Evolutionary conservation across 331 rosid genomes (phyloP), one percentile per base, ranked within the genome.

Genomic region (Ulmus americana): DNA sequence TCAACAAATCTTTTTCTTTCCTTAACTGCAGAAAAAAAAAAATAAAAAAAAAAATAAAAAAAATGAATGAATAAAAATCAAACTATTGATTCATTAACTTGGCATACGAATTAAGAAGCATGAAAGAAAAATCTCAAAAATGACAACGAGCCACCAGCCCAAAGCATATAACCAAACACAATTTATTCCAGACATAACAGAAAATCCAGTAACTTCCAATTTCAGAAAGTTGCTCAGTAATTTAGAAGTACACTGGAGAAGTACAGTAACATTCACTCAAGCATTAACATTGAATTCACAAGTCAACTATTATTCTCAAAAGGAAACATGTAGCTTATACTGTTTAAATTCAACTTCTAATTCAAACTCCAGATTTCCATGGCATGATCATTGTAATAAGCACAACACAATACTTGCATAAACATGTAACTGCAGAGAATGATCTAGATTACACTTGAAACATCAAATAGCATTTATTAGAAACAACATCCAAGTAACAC

Each of bases 1-100:
- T 73, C 70, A 85, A 70, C 74, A 75, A 60, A 48, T 84, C 84
- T 66, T 74, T 85, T 76, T 80, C 88, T 72, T 77, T 83, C 68
- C 80, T 80, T 69, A 84, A 80, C 95, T 90, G 95, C 85, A 77
- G 67, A 67, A 56, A 28, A 28, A 28, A 2, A 28, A 28, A n/a
- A n/a, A n/a, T n/a, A 28, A 2, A 28, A 28, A n/a, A n/a, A n/a
- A n/a, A n/a, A n/a, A n/a, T n/a, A 28, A 2, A 28, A 28, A 28
- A 57, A 68, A 66, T 42, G 54, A 68, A 72, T 3, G 45, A 14
- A 54, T 66, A 4, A 14, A 41, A 47, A 10, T 39, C 15, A 18
- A 13, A 14, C 10, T n/a, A 66, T 43, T 28, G 55, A 16, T 18
- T 45, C 20, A 70, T 42, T 10, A 1, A 14, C 35, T 28, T 28